Conservation (phyloP, 2,329 filamentous ascomycete genomes). For the Fusarium sp. region DNA sequence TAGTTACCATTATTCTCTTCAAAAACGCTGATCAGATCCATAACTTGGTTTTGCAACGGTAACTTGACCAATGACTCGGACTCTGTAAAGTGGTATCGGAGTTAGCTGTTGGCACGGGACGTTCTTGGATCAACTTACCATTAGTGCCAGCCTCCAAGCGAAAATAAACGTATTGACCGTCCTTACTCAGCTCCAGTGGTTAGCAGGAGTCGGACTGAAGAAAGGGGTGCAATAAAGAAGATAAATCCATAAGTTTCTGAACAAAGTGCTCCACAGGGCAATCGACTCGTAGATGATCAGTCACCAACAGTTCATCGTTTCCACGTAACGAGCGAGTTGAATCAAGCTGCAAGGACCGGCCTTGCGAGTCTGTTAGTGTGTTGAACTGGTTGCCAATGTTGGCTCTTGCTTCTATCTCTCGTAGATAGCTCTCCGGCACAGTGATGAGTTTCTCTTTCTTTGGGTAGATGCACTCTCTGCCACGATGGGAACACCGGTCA, state of each 20-base stretch:
- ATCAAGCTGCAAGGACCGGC: rapidly evolving
- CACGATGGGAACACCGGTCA: neutral
- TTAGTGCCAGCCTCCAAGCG: neutral
- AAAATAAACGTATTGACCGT: neutral
- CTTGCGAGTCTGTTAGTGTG: rapidly evolving
- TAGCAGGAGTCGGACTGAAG: neutral
- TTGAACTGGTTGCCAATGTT: neutral
- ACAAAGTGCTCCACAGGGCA: slow-evolving; percentile 6
- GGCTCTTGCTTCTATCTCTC: neutral
- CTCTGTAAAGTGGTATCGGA: rapidly evolving
- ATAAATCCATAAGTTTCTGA: neutral
- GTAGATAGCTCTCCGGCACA: slow-evolving; percentile 5
- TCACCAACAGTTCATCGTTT: neutral
- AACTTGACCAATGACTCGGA: neutral
- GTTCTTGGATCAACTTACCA: neutral
- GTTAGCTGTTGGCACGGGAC: rapidly evolving
- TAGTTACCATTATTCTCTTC: neutral
- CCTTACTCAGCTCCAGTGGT: neutral
- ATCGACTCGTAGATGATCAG: neutral
- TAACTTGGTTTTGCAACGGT: neutral
- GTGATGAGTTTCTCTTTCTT: slow-evolving; percentile 8
- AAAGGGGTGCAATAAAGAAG: slow-evolving; percentile 1
- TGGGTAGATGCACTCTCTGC: slow-evolving; percentile 1
- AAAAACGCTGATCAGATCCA: neutral
- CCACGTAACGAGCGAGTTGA: neutral